These are phyloP conservation scores for Aspergillus ochraceoroseus DNA, from an alignment of 2,329 filamentous ascomycete species.

Conservation along the genomic window DNA sequence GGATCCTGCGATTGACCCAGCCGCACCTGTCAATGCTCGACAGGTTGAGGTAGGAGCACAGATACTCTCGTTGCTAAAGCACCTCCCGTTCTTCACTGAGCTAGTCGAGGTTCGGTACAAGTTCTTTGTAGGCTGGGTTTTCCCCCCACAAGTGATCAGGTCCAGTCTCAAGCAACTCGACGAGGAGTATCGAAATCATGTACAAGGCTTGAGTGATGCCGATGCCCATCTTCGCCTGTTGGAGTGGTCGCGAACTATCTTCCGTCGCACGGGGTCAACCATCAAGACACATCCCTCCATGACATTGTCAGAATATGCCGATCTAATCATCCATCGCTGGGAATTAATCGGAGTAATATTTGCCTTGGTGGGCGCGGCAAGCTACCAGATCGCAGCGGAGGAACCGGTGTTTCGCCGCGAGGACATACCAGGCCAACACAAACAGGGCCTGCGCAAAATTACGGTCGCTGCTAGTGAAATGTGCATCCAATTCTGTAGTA, in stretches of 20 bases:
- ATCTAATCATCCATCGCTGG: constrained; percentile 15
- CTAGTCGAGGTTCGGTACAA: constrained; percentile 18
- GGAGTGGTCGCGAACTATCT: constrained; percentile 6
- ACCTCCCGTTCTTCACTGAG: constrained; percentile 14
- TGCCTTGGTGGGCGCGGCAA: constrained; percentile 12
- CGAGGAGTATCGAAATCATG: constrained; percentile 3
- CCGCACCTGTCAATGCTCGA: not conserved
- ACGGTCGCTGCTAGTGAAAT: constrained; percentile 15
- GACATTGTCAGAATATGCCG: constrained; percentile 17
- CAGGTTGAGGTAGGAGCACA: constrained; percentile 15
- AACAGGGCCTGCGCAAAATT: constrained; percentile 14
- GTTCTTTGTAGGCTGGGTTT: not conserved
- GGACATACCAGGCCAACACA: constrained; percentile 6
- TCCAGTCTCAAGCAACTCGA: not conserved
- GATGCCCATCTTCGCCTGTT: not conserved
- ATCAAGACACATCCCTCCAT: constrained; percentile 13
- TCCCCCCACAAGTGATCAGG: not conserved
- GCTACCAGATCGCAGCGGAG: constrained; percentile 14
- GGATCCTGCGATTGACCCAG: not conserved
- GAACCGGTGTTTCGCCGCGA: constrained; percentile 11
- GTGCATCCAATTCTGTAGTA: constrained; percentile 20
- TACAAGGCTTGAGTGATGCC: not conserved
- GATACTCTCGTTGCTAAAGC: constrained; percentile 14
- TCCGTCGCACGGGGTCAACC: constrained; percentile 1
- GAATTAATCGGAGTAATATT: constrained; percentile 20